A percentile compares a stretch with the other conserved stretches of the same genome.
Evolutionary conservation across 257 asterid species (phyloP).

Genomic region (Buddleja alternifolia): DNA sequence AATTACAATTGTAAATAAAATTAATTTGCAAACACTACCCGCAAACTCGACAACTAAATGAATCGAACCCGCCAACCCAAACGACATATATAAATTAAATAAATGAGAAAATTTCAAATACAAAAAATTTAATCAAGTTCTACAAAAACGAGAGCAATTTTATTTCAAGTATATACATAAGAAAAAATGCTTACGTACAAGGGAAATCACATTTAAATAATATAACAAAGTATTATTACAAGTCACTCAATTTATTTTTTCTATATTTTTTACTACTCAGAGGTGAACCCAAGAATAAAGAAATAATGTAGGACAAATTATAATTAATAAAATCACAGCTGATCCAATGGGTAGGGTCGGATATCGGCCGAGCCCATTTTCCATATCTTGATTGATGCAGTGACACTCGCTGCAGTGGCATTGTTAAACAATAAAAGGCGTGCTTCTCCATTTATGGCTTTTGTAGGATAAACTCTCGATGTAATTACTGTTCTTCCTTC

Average conservation of each 20-base stretch:
- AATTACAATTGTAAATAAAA: too few species aligned
- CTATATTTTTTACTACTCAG: neutral
- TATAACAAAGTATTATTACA: neutral
- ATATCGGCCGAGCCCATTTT: slow-evolving; percentile 68
- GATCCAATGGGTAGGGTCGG: slow-evolving; percentile 44
- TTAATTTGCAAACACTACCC: too few species aligned
- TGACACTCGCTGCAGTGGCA: slow-evolving; percentile 61
- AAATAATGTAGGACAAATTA: neutral
- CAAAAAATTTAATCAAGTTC: too few species aligned
- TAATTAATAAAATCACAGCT: slow-evolving; percentile 11
- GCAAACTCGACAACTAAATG: too few species aligned
- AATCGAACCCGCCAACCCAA: too few species aligned
- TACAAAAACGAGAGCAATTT: too few species aligned
- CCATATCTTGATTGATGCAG: slow-evolving; percentile 74
- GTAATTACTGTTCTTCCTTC: slow-evolving; percentile 81
- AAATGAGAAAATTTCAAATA: neutral
- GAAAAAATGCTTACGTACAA: too few species aligned
- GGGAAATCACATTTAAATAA: neutral
- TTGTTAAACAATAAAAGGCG: slow-evolving; percentile 78
- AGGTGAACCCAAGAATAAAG: slow-evolving; percentile 10
- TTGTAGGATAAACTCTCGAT: slow-evolving; percentile 79
- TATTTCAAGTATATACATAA: too few species aligned
- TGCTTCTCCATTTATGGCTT: slow-evolving; percentile 59
- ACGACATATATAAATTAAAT: too few species aligned
- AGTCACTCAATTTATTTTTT: neutral